A percentile compares a stretch with the other conserved stretches of the same genome.
These are phyloP conservation scores for Kazachstania psychrophila DNA, from an alignment of 805 yeast genomes.

Conservation along the genomic window DNA sequence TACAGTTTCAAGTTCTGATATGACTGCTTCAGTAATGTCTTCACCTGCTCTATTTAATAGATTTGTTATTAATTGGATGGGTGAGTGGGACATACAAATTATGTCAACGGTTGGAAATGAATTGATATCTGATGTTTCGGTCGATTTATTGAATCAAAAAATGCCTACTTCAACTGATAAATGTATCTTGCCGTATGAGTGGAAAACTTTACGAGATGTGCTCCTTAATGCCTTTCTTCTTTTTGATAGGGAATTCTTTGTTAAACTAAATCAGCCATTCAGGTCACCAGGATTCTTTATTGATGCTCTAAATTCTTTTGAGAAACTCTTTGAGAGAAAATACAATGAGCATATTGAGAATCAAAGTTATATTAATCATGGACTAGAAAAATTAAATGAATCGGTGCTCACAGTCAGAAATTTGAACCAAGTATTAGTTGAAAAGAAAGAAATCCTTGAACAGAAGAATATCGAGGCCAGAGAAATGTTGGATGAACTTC, in stretches of 20 bases:
- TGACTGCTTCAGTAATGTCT: slow-evolving; percentile 35
- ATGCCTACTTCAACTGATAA: slow-evolving; percentile 26
- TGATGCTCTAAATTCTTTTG: slow-evolving; percentile 40
- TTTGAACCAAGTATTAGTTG: slow-evolving; percentile 44
- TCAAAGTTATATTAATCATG: slow-evolving; percentile 64
- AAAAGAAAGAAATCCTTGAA: slow-evolving; percentile 41
- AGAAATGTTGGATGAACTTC: slow-evolving; percentile 61
- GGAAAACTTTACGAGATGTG: slow-evolving; percentile 33
- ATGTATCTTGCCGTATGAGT: slow-evolving; percentile 5
- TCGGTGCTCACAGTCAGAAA: slow-evolving; percentile 64
- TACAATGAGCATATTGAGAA: slow-evolving; percentile 46
- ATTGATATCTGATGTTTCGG: slow-evolving; percentile 39
- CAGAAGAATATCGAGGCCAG: slow-evolving; percentile 61
- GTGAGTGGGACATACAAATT: slow-evolving; percentile 58
- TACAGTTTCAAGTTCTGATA: slow-evolving; percentile 50
- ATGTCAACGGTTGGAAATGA: slow-evolving; percentile 41
- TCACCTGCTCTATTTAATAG: slow-evolving; percentile 88
- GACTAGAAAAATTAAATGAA: slow-evolving; percentile 66
- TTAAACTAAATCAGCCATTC: slow-evolving; percentile 1
- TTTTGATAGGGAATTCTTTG: slow-evolving; percentile 34
- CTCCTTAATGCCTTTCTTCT: slow-evolving; percentile 39
- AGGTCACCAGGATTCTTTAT: slow-evolving; percentile 50
- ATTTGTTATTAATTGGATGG: slow-evolving; percentile 85
- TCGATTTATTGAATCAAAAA: slow-evolving; percentile 39
- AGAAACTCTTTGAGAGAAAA: slow-evolving; percentile 33